These are phyloP conservation scores for Penicillium sp. DNA, from an alignment of 2,329 filamentous ascomycete genomes.

Conservation along the genomic window DNA sequence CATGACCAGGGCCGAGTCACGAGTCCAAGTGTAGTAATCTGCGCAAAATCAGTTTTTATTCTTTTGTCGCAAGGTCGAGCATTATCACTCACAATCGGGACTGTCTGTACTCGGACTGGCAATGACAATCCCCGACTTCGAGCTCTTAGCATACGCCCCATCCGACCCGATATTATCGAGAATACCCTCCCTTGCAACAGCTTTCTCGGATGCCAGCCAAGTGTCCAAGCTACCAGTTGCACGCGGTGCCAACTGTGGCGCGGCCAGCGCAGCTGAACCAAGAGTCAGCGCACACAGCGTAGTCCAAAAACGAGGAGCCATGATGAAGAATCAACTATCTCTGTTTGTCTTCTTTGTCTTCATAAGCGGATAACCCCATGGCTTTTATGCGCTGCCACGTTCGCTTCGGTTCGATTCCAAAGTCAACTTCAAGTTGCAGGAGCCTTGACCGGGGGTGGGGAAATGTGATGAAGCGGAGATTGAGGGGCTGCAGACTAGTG, in stretches of 20 bases:
- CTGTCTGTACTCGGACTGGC: constrained; percentile 59
- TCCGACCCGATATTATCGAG: constrained; percentile 60
- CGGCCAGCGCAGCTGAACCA: constrained; percentile 23
- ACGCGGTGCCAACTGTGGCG: constrained; percentile 21
- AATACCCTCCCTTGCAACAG: constrained; percentile 56
- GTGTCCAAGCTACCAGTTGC: constrained; percentile 25
- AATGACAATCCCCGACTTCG: constrained; percentile 56
- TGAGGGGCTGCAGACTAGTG: background rate
- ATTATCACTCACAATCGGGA: constrained; percentile 55
- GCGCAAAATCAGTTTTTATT: background rate
- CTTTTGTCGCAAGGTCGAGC: background rate
- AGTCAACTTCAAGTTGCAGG: background rate
- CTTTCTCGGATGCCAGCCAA: constrained; percentile 45
- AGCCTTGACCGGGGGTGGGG: background rate
- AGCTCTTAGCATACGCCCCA: constrained; percentile 54
- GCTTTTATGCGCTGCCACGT: constrained; percentile 18
- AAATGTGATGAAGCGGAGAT: constrained; percentile 11
- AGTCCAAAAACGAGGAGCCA: constrained; percentile 25
- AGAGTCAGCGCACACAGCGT: constrained; percentile 26
- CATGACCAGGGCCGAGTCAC: constrained; percentile 73
- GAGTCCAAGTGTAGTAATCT: constrained; percentile 82
- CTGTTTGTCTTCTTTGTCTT: background rate
- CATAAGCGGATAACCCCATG: background rate
- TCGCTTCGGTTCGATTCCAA: constrained; percentile 1
- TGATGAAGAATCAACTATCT: constrained; percentile 3